Evolutionary conservation across 2,329 filamentous ascomycete species (phyloP), one percentile per base, ranked within the genome.

Genomic region (Cryphonectria carpinicola): DNA sequence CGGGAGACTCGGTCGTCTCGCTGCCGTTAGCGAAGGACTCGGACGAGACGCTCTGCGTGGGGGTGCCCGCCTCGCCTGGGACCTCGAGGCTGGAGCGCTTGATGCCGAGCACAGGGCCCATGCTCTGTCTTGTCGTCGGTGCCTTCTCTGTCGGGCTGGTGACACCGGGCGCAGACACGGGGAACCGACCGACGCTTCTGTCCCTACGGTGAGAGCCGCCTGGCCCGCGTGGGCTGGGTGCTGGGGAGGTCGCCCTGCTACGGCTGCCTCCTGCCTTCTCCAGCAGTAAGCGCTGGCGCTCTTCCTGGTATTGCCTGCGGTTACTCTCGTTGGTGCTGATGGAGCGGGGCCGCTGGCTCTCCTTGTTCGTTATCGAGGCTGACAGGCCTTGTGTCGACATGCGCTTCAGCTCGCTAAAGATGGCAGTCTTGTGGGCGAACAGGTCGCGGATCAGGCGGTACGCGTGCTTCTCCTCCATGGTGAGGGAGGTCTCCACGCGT

Each of bases 241-340:
- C 90, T 10, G 94, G 94, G 73, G 92, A 94, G 35, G 88, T 91
- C 41, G 90, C 93, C 65, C 94, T 89, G 78, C 90, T 91, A 67
- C 93, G 89, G 75, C 89, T 82, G 25, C 86, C 86, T 46, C 86
- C 88, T 70, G 84, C 86, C 78, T 90, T 90, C 74, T 89, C 89
- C 63, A 96, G 89, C 73, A 95, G 87, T 66, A 94, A 93, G 73
- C 93, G 90, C 79, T 94, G 93, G 67, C 96, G 90, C 79, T 97
- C 96, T 81, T 98, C 95, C 90, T 97, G 95, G 75, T 97, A 91
- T 61, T 93, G 93, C 77, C 94, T 93, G 72, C 96, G 92, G 81
- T 97, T 97, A 82, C 94, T 97, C 84, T 99, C 96, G 78, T 99
- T 94, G 0, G 94, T 97, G 79, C 93, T 97, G 77, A 98, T 93